Evolutionary conservation across 169 alveolate genomes (phyloP).

Genomic region (Neospora caninum): DNA sequence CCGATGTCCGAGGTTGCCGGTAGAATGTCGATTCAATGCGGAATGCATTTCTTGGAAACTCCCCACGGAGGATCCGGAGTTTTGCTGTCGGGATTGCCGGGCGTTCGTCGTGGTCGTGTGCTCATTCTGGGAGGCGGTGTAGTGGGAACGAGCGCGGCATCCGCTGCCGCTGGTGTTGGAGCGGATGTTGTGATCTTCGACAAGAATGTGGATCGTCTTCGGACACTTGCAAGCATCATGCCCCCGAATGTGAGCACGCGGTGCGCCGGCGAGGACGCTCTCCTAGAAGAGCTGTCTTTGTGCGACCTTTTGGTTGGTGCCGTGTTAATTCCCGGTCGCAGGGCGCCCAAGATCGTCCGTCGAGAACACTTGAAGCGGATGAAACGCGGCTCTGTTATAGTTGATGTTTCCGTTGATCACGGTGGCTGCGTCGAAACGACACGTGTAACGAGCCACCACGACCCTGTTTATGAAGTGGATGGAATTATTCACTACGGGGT

Average conservation of each 20-base stretch:
- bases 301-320: slow-evolving; percentile 68
- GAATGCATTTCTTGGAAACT: slow-evolving; percentile 25
- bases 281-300: slow-evolving; percentile 32
- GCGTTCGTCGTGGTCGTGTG: slow-evolving; percentile 57
- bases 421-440: slow-evolving; percentile 69
- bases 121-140: slow-evolving; percentile 66
- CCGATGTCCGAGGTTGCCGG: slow-evolving; percentile 72
- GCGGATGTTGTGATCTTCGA: slow-evolving; percentile 59
- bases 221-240: slow-evolving; percentile 36
- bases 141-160: slow-evolving; percentile 63
- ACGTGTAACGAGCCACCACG: slow-evolving; percentile 45
- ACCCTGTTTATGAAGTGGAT: slow-evolving; percentile 58
- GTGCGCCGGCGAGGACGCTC: neutral
- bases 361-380: slow-evolving; percentile 34
- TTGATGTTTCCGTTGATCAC: slow-evolving; percentile 68
- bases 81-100: slow-evolving; percentile 67
- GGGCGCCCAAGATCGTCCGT: slow-evolving; percentile 54
- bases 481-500: slow-evolving; percentile 64
- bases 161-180: slow-evolving; percentile 56
- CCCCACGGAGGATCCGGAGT: slow-evolving; percentile 56
- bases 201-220: slow-evolving; percentile 23
- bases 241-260: slow-evolving; percentile 62
- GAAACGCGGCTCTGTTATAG: slow-evolving; percentile 56
- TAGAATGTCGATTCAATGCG: slow-evolving; percentile 49
- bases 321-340: slow-evolving; percentile 42